A percentile compares a stretch with the other conserved stretches of the same genome.
phyloP scores from a whole-genome alignment of 208 protist genomes.

The Trypanosoma brucei region DNA sequence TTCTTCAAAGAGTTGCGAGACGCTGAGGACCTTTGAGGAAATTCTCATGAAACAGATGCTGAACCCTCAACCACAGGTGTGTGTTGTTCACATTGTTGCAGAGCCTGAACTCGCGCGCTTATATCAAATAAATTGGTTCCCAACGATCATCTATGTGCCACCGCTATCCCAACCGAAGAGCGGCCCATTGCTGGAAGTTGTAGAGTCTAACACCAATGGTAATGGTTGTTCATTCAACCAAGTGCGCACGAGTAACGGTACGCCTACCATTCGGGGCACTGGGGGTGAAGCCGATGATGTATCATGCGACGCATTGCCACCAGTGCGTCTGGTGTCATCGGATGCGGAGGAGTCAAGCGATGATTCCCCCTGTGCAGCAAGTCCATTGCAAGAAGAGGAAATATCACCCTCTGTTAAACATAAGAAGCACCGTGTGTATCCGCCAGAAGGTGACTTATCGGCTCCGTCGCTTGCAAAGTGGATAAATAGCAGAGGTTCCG shows the following conservation, averaged over 20 bases:
- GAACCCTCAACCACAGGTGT: conserved; percentile 63
- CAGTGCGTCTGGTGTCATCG: background rate
- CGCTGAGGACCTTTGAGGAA: conserved; percentile 47
- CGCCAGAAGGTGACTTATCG: conserved; percentile 36
- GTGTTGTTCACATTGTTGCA: conserved; percentile 69
- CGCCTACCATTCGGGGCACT: background rate
- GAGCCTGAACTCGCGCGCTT: conserved; percentile 77
- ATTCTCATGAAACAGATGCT: conserved; percentile 53
- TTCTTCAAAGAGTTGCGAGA: conserved; percentile 56
- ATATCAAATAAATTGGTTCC: conserved; percentile 77
- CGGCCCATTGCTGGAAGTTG: background rate
- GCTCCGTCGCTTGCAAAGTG: conserved; percentile 45
- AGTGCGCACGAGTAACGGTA: background rate
- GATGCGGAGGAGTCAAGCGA: background rate
- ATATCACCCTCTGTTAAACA: conserved; percentile 16
- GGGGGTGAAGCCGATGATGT: background rate
- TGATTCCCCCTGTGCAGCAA: background rate
- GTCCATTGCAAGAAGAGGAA: conserved; percentile 15
- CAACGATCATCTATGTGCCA: conserved; percentile 79
- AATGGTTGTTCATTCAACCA: too few species aligned
- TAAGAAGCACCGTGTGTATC: conserved; percentile 24
- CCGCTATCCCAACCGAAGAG: conserved; percentile 4
- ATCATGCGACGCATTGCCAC: too few species aligned
- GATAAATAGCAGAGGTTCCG: conserved; percentile 43
- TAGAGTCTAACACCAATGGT: too few species aligned